Conservation (phyloP, 2,329 filamentous ascomycete species). For the Pseudogymnoascus sp. region DNA sequence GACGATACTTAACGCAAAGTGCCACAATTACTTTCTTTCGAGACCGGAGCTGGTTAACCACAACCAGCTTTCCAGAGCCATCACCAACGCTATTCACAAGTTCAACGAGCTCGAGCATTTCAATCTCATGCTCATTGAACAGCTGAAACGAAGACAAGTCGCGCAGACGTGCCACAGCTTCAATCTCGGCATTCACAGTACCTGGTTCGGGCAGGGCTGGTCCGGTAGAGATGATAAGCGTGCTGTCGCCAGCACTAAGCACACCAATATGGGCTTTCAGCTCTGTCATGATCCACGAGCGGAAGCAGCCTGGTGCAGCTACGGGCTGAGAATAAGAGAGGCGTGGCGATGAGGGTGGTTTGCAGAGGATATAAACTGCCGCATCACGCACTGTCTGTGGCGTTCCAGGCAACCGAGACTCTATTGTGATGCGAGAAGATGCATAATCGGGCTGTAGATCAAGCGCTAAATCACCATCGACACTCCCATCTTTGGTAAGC, state of each 20-base stretch:
- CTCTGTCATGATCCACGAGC: constrained; percentile 19
- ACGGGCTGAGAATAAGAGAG: constrained; percentile 5
- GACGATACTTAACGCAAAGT: constrained; percentile 17
- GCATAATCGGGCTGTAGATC: no score
- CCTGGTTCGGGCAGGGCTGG: constrained; percentile 21
- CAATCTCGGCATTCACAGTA: constrained; percentile 17
- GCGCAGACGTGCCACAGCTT: constrained; percentile 21
- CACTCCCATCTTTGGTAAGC: no score
- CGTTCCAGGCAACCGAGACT: constrained; percentile 18
- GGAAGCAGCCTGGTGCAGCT: neutral
- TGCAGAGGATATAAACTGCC: constrained; percentile 29
- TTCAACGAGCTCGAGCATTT: constrained; percentile 24
- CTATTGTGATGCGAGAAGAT: constrained; percentile 15
- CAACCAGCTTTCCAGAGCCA: constrained; percentile 18
- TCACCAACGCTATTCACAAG: constrained; percentile 24
- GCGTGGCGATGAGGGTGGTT: constrained; percentile 17
- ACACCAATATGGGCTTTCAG: constrained; percentile 27
- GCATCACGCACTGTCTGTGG: constrained; percentile 26
- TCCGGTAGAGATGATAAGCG: constrained; percentile 24
- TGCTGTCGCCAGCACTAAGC: constrained; percentile 22
- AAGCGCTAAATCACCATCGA: no score
- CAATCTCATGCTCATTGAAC: constrained; percentile 23
- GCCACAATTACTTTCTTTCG: constrained; percentile 15
- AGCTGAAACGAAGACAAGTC: constrained; percentile 28
- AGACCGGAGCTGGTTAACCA: constrained; percentile 21